Base-by-base conservation (phyloP, 1,284 basidiomycete species). In the Coriolopsis trogii region DNA sequence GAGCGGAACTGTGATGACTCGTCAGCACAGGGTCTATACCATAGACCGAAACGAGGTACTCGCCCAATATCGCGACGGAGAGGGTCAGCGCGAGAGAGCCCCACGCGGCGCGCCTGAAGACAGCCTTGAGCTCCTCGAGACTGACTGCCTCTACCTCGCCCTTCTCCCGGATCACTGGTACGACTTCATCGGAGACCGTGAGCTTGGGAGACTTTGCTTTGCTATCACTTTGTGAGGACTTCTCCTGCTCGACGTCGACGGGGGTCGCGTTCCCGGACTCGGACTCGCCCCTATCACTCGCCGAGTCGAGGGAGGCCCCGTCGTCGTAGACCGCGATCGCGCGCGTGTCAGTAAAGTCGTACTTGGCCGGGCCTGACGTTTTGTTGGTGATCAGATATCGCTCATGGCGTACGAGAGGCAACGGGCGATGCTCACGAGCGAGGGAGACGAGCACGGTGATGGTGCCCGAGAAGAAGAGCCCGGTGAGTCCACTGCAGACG, bases 261-360 rank as follows among this genome's bases (percentile, higher is more conserved):
- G 43, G 33, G 41, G 39, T 33, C n/a, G 43, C 40, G 10, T 38
- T 47, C 34, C 51, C 15, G 42, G 45, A 36, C 43, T 38, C 23
- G 63, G 44, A 12, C 67, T 60, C 21, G 34, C 37, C 49, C 37
- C 49, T 12, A 40, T 25, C 15, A 42, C 41, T 12, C 39, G 30
- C 18, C 36, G 24, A 9, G 25, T 38, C 20, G 39, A 33, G 15
- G 13, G 25, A 41, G 18, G 7, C 28, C n/a, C 48, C 25, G 41
- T 63, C 63, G 29, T 72, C 68, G 38, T 73, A 63, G 40, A 67
- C 67, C 13, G 67, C 64, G 45, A 79, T 80, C 6, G 69, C 67
- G 13, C 76, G 65, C 0, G 79, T 80, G 2, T 61, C 76, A 20
- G 67, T 56, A 61, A 80, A 80, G 61, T 79, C 76, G 48, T 80